A percentile compares a stretch with the other conserved stretches of the same genome.
Conservation (phyloP, 2,329 filamentous ascomycete genomes). For the Fusarium continuum region DNA sequence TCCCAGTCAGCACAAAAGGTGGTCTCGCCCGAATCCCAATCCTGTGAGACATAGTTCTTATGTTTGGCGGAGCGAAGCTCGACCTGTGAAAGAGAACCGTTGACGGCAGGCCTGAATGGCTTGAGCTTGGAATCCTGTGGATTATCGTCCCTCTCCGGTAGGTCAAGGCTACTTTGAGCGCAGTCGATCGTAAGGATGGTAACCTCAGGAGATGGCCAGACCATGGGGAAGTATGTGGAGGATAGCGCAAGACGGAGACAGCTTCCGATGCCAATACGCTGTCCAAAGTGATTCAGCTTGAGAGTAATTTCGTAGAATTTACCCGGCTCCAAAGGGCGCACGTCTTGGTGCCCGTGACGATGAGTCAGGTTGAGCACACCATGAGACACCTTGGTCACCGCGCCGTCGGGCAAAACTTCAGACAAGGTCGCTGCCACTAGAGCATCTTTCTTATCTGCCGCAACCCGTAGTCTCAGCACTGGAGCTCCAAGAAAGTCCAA, state of each 20-base stretch:
- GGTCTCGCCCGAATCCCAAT: not conserved
- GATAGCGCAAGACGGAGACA: not conserved
- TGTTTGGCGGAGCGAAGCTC: not conserved
- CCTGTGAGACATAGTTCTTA: not conserved
- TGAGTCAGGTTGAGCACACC: constrained; percentile 6
- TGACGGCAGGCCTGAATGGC: not conserved
- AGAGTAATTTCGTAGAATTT: not conserved
- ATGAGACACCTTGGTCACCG: not conserved
- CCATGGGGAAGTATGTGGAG: constrained; percentile 1
- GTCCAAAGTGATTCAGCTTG: not conserved
- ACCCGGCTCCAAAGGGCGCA: not conserved
- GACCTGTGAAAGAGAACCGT: not conserved
- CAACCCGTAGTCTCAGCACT: not conserved
- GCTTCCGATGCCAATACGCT: not conserved
- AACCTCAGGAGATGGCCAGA: constrained; percentile 5
- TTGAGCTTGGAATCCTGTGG: not conserved
- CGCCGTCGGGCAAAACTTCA: not conserved
- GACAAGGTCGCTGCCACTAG: not conserved
- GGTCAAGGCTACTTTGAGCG: not conserved
- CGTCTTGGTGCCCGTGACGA: not conserved
- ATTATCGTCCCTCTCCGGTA: not conserved
- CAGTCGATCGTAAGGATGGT: not conserved
- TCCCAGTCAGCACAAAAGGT: not conserved
- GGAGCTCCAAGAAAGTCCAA: not conserved
- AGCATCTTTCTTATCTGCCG: not conserved